phyloP scores from a whole-genome alignment of 2,329 filamentous ascomycete species.

The Stagonosporopsis tanaceti region DNA sequence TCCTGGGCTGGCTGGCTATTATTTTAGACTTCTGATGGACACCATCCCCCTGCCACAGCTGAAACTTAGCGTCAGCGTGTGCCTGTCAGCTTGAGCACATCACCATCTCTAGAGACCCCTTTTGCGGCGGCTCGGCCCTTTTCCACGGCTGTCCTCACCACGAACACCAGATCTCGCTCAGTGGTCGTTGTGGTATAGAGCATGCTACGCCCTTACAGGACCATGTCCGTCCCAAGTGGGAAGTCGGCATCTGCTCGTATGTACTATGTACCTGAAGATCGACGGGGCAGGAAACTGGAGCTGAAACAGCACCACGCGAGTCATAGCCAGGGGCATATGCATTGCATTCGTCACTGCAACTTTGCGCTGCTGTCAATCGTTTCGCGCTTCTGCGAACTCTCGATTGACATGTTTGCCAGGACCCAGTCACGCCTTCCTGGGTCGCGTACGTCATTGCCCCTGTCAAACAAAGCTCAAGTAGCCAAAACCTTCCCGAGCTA shows the following conservation, averaged over 20 bases:
- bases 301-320: slow-evolving; percentile 15
- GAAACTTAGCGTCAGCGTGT: slow-evolving; percentile 19
- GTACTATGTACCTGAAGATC: slow-evolving; percentile 14
- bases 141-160: neutral
- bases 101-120: slow-evolving; percentile 7
- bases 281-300: slow-evolving; percentile 5
- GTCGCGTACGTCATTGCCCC: neutral
- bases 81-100: slow-evolving; percentile 19
- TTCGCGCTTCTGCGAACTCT: slow-evolving; percentile 8
- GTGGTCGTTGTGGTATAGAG: neutral
- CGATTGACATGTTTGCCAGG: slow-evolving; percentile 10
- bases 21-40: slow-evolving; percentile 11
- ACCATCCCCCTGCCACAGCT: slow-evolving; percentile 17
- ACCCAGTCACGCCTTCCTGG: neutral
- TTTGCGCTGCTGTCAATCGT: slow-evolving; percentile 1
- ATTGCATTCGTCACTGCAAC: slow-evolving; percentile 1
- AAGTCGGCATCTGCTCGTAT: slow-evolving; percentile 6
- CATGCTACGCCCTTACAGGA: neutral
- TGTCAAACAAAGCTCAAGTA: neutral
- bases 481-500: neutral
- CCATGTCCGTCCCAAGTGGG: neutral
- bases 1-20: slow-evolving; percentile 7
- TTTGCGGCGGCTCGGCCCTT: slow-evolving; percentile 19
- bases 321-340: slow-evolving; percentile 2
- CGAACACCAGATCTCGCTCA: neutral